phyloP scores from a whole-genome alignment of 2,329 filamentous ascomycete species.

The Cladorrhinum sp. region DNA sequence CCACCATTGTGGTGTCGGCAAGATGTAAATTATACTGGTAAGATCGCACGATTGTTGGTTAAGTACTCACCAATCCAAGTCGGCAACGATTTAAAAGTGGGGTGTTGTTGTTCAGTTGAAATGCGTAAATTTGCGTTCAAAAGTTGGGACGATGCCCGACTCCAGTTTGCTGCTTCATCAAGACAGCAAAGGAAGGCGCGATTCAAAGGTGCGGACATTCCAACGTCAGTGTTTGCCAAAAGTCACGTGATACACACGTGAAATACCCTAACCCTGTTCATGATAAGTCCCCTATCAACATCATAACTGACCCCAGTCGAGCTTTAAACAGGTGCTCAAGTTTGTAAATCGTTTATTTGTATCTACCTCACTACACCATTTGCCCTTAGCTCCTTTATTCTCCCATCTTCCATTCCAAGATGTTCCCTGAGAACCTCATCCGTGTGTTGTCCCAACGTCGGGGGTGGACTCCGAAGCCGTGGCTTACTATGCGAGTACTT shows the following conservation, averaged over 20 bases:
- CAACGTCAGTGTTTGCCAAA: neutral
- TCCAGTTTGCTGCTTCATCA: neutral
- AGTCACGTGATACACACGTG: constrained; percentile 13
- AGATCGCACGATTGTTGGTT: neutral
- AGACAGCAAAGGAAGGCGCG: neutral
- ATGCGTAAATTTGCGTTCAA: neutral
- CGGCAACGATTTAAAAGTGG: neutral
- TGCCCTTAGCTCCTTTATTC: constrained; percentile 61
- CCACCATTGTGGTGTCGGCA: neutral
- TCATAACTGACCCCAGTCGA: neutral
- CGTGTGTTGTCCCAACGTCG: constrained; percentile 83
- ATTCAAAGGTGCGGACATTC: neutral
- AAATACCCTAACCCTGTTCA: constrained; percentile 17
- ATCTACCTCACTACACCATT: constrained; percentile 63
- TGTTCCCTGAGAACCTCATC: constrained; percentile 67
- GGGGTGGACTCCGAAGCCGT: constrained; percentile 72
- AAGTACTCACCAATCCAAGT: neutral
- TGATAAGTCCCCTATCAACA: no score
- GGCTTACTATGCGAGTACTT: constrained; percentile 87
- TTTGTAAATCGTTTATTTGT: neutral
- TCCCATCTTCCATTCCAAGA: constrained; percentile 55
- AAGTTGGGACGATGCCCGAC: neutral
- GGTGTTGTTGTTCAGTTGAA: neutral
- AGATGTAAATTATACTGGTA: neutral
- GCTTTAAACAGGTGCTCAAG: no score